Conservation (phyloP, 2,329 filamentous ascomycete species). For the Onygena corvina region DNA sequence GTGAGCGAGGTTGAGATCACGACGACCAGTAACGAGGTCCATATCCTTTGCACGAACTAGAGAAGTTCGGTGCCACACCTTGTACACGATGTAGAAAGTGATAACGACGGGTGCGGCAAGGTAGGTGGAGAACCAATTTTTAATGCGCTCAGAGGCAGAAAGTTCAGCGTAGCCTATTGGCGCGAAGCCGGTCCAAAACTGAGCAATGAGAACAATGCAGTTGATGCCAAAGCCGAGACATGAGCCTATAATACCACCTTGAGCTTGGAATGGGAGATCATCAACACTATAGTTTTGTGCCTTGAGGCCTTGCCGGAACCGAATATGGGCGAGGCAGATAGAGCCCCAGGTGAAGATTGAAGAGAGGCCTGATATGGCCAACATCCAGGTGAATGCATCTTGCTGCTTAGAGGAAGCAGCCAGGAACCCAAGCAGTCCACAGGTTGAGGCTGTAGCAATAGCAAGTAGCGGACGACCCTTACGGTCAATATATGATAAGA, state of each 20-base stretch:
- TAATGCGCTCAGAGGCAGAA: conserved; percentile 9
- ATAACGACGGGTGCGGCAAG: conserved; percentile 22
- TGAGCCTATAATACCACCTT: conserved; percentile 48
- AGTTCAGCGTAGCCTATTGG: conserved; percentile 14
- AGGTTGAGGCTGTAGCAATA: conserved; percentile 52
- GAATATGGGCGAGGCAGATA: conserved; percentile 83
- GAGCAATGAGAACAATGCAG: conserved; percentile 40
- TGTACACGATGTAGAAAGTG: conserved; percentile 44
- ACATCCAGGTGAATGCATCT: conserved; percentile 65
- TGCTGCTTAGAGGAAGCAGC: conserved; percentile 51
- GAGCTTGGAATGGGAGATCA: conserved; percentile 58
- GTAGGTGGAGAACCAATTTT: conserved; percentile 23
- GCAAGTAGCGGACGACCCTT: conserved; percentile 66
- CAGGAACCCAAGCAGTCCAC: conserved; percentile 69
- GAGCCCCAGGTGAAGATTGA: conserved; percentile 69
- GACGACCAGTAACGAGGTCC: conserved; percentile 53
- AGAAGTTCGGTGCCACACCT: conserved; percentile 50
- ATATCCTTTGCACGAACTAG: conserved; percentile 50
- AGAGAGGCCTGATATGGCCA: conserved; percentile 59
- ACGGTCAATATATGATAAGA: conserved; percentile 71
- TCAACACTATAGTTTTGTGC: conserved; percentile 55
- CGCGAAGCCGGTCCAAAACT: conserved; percentile 24
- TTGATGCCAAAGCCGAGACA: conserved; percentile 49
- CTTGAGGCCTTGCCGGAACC: conserved; percentile 73
- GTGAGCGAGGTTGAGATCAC: conserved; percentile 52